Conservation (phyloP, 305 asterid genomes). For the Fraxinus floribunda region DNA sequence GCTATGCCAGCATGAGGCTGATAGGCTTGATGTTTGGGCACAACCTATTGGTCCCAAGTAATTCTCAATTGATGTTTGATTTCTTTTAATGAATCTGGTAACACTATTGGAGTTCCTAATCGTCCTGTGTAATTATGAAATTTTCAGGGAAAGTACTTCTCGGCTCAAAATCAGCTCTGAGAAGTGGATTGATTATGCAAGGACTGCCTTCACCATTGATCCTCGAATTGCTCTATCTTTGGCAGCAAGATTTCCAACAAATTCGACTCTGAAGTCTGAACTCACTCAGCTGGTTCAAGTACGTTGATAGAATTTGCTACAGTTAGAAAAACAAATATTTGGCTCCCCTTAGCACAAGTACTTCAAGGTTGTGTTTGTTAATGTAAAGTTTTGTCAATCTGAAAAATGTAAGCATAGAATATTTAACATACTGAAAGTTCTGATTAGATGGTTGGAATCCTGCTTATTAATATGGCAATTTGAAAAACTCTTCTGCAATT, state of each 20-base stretch:
- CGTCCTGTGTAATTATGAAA: conserved; percentile 17
- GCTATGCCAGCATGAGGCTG: conserved; percentile 97
- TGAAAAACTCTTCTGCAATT: neutral
- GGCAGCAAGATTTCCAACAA: conserved; percentile 89
- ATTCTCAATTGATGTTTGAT: conserved; percentile 20
- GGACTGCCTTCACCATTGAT: conserved; percentile 91
- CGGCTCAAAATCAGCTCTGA: conserved; percentile 85
- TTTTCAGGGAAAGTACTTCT: conserved; percentile 66
- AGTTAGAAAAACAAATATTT: conserved; percentile 15
- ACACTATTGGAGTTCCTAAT: conserved; percentile 21
- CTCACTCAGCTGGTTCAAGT: conserved; percentile 83
- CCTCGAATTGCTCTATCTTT: conserved; percentile 83
- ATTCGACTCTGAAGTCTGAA: conserved; percentile 78
- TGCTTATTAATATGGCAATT: neutral
- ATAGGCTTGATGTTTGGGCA: conserved; percentile 99
- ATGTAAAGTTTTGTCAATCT: conserved; percentile 9
- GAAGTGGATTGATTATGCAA: conserved; percentile 82
- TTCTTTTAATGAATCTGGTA: conserved; percentile 19
- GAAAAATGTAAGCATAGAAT: conserved; percentile 15
- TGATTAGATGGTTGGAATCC: neutral
- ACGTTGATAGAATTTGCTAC: conserved; percentile 34
- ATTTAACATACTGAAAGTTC: neutral
- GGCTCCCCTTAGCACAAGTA: conserved; percentile 16
- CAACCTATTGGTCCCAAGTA: conserved; percentile 93
- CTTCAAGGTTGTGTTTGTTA: neutral